Evolutionary conservation across 139 green algal species (phyloP).

Genomic region (Ettlia oleoabundans): DNA sequence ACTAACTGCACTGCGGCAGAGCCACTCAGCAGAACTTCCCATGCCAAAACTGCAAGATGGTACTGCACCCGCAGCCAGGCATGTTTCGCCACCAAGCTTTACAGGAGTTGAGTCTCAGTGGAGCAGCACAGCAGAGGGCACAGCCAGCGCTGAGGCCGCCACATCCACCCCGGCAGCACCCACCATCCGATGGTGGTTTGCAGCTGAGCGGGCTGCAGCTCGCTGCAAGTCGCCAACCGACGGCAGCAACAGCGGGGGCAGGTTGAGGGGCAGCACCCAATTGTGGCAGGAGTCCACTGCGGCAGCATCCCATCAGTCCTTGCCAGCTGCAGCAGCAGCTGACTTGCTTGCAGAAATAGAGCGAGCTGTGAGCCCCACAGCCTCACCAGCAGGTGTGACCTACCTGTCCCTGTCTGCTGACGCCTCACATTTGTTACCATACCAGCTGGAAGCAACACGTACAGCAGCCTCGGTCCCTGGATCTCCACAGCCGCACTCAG

Average conservation of each 20-base stretch:
- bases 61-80: too few relatives aligned
- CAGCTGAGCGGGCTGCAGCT: neutral
- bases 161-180: neutral
- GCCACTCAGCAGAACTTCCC: too few relatives aligned
- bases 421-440: neutral
- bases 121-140: neutral
- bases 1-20: too few relatives aligned
- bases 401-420: neutral
- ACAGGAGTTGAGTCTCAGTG: too few relatives aligned
- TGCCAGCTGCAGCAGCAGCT: too few relatives aligned
- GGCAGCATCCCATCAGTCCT: too few relatives aligned
- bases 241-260: neutral
- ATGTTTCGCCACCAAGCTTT: too few relatives aligned
- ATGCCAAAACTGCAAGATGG: too few relatives aligned
- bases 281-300: neutral
- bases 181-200: conserved; percentile 14
- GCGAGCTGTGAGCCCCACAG: neutral
- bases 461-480: neutral
- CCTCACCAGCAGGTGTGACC: neutral
- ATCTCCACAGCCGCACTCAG: neutral
- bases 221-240: neutral
- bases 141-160: neutral
- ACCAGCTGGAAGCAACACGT: neutral
- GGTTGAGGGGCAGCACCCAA: neutral
- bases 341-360: conserved; percentile 20